Conservation (phyloP, 2,329 filamentous ascomycete species). For the Trichoderma guizhouense region DNA sequence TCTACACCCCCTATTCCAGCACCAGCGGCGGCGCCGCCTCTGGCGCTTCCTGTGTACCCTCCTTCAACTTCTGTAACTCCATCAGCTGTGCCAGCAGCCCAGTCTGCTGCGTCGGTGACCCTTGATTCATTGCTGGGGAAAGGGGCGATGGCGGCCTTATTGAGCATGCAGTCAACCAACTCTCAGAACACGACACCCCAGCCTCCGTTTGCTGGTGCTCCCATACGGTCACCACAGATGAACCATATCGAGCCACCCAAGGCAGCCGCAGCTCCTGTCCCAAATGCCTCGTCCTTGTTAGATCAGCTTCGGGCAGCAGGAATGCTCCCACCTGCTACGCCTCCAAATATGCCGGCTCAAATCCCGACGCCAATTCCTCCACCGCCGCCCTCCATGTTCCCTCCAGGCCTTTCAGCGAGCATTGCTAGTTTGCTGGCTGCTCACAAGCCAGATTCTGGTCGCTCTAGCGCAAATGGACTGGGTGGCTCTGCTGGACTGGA, state of each 20-base stretch:
- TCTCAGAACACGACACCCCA: slow-evolving; percentile 46
- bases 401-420: slow-evolving; percentile 33
- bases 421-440: slow-evolving; percentile 37
- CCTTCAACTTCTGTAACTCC: slow-evolving; percentile 34
- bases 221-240: slow-evolving; percentile 50
- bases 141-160: slow-evolving; percentile 56
- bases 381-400: slow-evolving; percentile 28
- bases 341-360: slow-evolving; percentile 36
- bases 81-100: slow-evolving; percentile 31
- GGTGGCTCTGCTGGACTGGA: slow-evolving; percentile 61
- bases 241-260: slow-evolving; percentile 37
- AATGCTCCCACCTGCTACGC: slow-evolving; percentile 51
- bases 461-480: slow-evolving; percentile 32
- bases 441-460: slow-evolving; percentile 26
- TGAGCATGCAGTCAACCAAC: slow-evolving; percentile 53
- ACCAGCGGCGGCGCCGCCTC: slow-evolving; percentile 33
- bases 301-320: slow-evolving; percentile 67
- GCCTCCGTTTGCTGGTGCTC: slow-evolving; percentile 34
- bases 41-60: slow-evolving; percentile 29
- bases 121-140: slow-evolving; percentile 58
- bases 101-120: slow-evolving; percentile 40
- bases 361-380: slow-evolving; percentile 25
- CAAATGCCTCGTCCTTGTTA: slow-evolving; percentile 45
- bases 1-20: slow-evolving; percentile 38
- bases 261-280: neutral